These are phyloP conservation scores for Artemisia argyi DNA, from an alignment of 129 eudicot genomes.

Conservation along the genomic window DNA sequence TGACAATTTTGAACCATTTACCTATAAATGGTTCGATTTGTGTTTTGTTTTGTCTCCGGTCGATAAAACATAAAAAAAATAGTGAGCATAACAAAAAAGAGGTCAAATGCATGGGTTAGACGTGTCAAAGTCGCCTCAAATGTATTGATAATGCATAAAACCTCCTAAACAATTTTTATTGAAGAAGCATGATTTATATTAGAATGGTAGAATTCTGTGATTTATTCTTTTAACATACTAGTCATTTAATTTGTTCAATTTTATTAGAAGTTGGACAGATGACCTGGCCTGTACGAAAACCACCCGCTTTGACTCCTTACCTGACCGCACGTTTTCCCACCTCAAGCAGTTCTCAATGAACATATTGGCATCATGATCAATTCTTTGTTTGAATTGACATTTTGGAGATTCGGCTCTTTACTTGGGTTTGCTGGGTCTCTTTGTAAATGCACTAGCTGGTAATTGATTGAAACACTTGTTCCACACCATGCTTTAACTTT, in stretches of 20 bases:
- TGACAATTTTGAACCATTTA: neutral
- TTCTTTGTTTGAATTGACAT: slow-evolving; percentile 28
- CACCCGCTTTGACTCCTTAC: neutral
- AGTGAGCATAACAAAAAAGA: neutral
- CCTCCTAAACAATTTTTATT: neutral
- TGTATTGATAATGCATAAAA: neutral
- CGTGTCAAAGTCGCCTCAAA: neutral
- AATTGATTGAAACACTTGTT: neutral
- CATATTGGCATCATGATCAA: neutral
- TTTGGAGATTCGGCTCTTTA: slow-evolving; percentile 91
- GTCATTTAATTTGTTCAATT: neutral
- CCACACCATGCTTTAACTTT: neutral
- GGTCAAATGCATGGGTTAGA: neutral
- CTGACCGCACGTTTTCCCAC: neutral
- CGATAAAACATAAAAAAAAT: neutral
- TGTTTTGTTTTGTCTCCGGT: neutral
- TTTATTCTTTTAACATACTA: neutral
- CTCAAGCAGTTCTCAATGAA: neutral
- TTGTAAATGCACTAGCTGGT: slow-evolving; percentile 91
- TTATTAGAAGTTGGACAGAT: neutral
- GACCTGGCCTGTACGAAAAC: neutral
- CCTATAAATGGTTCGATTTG: neutral
- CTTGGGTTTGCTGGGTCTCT: slow-evolving; percentile 74
- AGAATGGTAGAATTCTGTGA: neutral
- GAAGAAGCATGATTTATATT: neutral